These are phyloP conservation scores for Metschnikowia henanensis DNA, from an alignment of 805 yeast genomes.

Conservation along the genomic window DNA sequence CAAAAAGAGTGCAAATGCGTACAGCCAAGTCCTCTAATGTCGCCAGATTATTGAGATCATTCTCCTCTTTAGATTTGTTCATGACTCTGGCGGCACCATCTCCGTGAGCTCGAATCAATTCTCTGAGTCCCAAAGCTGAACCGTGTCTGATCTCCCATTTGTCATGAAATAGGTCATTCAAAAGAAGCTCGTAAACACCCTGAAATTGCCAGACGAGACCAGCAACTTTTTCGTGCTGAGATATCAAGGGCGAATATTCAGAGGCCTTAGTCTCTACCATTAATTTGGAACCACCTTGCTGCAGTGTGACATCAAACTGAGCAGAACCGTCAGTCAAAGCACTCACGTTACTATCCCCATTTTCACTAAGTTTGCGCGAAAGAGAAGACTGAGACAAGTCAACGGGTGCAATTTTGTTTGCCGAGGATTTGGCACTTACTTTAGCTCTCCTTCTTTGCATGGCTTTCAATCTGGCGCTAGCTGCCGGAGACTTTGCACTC, in stretches of 20 bases:
- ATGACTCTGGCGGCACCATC: slow-evolving; percentile 78
- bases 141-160: slow-evolving; percentile 97
- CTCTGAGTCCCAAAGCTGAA: slow-evolving; percentile 89
- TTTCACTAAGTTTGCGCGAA: slow-evolving; percentile 51
- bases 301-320: slow-evolving; percentile 67
- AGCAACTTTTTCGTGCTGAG: slow-evolving; percentile 68
- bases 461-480: slow-evolving; percentile 83
- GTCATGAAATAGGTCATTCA: slow-evolving; percentile 79
- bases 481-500: slow-evolving; percentile 27
- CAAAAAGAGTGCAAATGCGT: slow-evolving; percentile 79
- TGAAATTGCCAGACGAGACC: slow-evolving; percentile 92
- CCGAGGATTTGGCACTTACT: slow-evolving; percentile 55
- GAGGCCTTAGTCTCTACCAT: slow-evolving; percentile 78
- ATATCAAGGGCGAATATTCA: slow-evolving; percentile 63
- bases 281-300: slow-evolving; percentile 75
- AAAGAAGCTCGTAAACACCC: slow-evolving; percentile 81
- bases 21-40: slow-evolving; percentile 89
- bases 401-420: slow-evolving; percentile 48
- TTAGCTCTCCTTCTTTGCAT: slow-evolving; percentile 93
- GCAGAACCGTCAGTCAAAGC: slow-evolving; percentile 22
- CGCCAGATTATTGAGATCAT: slow-evolving; percentile 59
- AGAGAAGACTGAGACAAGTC: slow-evolving; percentile 74
- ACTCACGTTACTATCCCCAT: slow-evolving; percentile 30
- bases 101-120: slow-evolving; percentile 80
- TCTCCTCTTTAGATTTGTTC: slow-evolving; percentile 60